Evolutionary conservation across 1,284 basidiomycete genomes (phyloP), one percentile per base, ranked within the genome.

Genomic region (Cutaneotrichosporon spelunceum): DNA sequence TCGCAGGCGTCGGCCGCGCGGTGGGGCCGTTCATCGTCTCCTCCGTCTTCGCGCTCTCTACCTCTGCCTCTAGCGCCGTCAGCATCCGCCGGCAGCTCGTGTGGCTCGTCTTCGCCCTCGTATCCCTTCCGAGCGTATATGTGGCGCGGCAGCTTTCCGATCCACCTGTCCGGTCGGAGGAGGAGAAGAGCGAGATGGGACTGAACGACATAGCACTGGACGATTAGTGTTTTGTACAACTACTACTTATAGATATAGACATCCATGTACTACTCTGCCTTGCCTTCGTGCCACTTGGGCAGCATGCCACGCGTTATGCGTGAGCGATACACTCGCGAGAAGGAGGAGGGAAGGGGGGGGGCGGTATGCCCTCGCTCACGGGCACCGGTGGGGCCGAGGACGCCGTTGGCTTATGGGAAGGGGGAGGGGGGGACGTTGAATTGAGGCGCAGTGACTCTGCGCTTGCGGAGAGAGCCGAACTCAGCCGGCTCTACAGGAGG

Each of bases 21-120:
- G 50, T 70, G 4, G 74, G 73, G 0, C 72, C 73, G 4, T 74
- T 76, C 60, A 53, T 72, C 26, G 62, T 74, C 2, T 61, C 63
- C 47, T 71, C 64, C 42, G 63, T 70, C 58, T 76, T 75, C 64
- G 69, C 72, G 11, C 9, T 70, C 4, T 71, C 73, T 2, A 72
- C 73, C 5, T 50, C 58, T 0, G 66, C 70, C 30, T 10, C 57
- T 3, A 62, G 61, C 2, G 67, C 73, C 0, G 48, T 47, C 30
- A 63, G 64, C 21, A 53, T 64, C 1, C 64, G 66, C 19, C 61
- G 73, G 16, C 69, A 73, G 49, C 36, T 75, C 42, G 73, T 75
- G 24, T 76, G 74, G 74, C 24, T 72, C 33, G 62, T 68, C 16
- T 70, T 74, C 26, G 42, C 64, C 26, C 33, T 65, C 14, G 8